Evolutionary conservation across 441 rosid species (phyloP).

Genomic region (Brassica hybrid): DNA sequence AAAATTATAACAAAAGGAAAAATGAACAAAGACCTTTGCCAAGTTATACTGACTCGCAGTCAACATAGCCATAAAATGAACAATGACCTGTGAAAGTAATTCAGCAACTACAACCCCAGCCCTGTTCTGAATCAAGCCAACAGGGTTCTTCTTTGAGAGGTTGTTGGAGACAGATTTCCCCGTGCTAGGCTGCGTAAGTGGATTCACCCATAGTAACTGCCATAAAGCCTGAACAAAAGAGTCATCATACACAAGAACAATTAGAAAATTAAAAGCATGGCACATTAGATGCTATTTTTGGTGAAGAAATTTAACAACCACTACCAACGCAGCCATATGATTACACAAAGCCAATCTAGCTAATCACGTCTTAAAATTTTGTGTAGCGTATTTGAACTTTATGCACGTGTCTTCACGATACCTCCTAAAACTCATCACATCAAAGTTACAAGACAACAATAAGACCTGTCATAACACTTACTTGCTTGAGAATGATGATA

Average conservation of each 20-base stretch:
- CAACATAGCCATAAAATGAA: slow-evolving; percentile 18
- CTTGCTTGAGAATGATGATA: slow-evolving; percentile 90
- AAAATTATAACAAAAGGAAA: slow-evolving; percentile 30
- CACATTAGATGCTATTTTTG: background rate
- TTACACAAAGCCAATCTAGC: slow-evolving; percentile 10
- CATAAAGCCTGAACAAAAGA: slow-evolving; percentile 74
- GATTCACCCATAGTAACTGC: slow-evolving; percentile 93
- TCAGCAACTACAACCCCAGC: slow-evolving; percentile 81
- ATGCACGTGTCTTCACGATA: slow-evolving; percentile 19
- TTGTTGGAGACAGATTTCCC: slow-evolving; percentile 53
- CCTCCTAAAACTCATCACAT: slow-evolving; percentile 27
- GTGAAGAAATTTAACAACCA: slow-evolving; percentile 23
- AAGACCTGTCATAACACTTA: slow-evolving; percentile 35
- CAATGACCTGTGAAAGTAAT: slow-evolving; percentile 86
- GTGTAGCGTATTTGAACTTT: background rate
- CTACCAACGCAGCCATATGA: slow-evolving; percentile 9
- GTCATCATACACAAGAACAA: slow-evolving; percentile 19
- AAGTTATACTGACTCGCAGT: slow-evolving; percentile 16
- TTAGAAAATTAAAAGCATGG: slow-evolving; percentile 15
- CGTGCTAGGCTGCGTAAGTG: slow-evolving; percentile 54
- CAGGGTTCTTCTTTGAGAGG: slow-evolving; percentile 54
- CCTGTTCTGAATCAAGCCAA: slow-evolving; percentile 72
- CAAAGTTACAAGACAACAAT: slow-evolving; percentile 25
- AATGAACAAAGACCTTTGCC: slow-evolving; percentile 29
- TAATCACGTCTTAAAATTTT: slow-evolving; percentile 2